Evolutionary conservation across 352 stramenopile species (phyloP), one percentile per base, ranked within the genome.

Genomic region (Globisporangium orthogonon): DNA sequence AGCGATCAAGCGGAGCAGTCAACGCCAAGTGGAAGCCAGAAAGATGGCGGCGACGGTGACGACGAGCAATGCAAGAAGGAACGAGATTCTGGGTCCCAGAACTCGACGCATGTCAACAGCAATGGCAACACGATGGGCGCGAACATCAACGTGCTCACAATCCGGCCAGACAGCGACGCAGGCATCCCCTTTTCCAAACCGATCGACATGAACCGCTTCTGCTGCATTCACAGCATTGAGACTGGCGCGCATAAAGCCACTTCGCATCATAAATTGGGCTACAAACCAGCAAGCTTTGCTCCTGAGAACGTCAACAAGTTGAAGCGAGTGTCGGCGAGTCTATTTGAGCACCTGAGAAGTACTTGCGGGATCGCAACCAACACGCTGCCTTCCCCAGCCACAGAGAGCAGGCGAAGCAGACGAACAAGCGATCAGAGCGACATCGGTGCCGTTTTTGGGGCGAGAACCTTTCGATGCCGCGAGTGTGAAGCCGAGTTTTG

Each of bases 131-230:
- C 37, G n/a, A 30, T 18, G 13, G 61, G 49, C 1, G n/a, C 33
- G 30, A 46, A n/a, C 30, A 35, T 4, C 17, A 28, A 4, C 7
- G 4, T 37, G 14, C 17, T 50, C 52, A 33, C 46, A 29, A 65
- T 62, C 9, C 29, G 28, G 29, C 61, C 30, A 28, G 50, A 31
- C 10, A 44, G 47, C 17, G 62, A 61, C 50, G 73, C 76, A 9
- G 68, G 63, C 3, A 83, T 91, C 35, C 82, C 82, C 0, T 91
- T 86, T 57, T 58, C 47, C 6, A 67, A 74, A 31, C 66, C 75
- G 4, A 75, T 87, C 45, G 70, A 88, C 54, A 62, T 87, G 18
- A 57, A 60, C 18, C 62, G 41, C 11, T 74, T 74, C 40, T 86
- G 74, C 33, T 91, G 82, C 49, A 50, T 53, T 0, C 82, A 91